Evolutionary conservation across 768 basidiomycete genomes (phyloP).

Genomic region (Clavaria fumosa): DNA sequence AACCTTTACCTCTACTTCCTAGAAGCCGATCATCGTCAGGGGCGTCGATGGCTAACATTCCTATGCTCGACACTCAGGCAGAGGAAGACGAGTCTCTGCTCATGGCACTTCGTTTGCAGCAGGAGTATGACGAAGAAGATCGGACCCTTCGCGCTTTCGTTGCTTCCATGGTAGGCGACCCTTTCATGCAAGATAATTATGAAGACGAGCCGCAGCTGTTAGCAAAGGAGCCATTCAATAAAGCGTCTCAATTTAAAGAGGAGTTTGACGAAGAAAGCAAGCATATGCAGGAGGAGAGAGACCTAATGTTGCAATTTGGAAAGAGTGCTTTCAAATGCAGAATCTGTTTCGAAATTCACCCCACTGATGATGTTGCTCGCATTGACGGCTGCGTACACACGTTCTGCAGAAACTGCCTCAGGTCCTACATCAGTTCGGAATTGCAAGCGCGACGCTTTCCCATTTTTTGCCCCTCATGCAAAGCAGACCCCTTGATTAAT

Average conservation of each 20-base stretch:
- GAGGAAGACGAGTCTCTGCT: background rate
- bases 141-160: background rate
- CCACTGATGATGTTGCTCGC: conserved; percentile 26
- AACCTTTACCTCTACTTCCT: background rate
- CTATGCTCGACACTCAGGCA: background rate
- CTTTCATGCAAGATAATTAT: background rate
- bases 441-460: conserved; percentile 41
- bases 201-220: background rate
- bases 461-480: conserved; percentile 45
- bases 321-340: conserved; percentile 23
- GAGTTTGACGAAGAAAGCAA: background rate
- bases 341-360: conserved; percentile 31
- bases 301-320: background rate
- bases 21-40: background rate
- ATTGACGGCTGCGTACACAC: conserved; percentile 27
- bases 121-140: background rate
- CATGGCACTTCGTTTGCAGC: background rate
- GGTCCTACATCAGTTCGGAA: conserved; percentile 25
- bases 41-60: background rate
- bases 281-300: background rate
- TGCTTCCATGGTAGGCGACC: background rate
- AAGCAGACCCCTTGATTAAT: conserved; percentile 18
- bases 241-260: background rate
- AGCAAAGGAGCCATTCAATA: background rate
- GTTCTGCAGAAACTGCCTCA: conserved; percentile 41